These are phyloP conservation scores for Paragyromitra xinjiangensis DNA, from an alignment of 495 filamentous ascomycete genomes.

Conservation along the genomic window DNA sequence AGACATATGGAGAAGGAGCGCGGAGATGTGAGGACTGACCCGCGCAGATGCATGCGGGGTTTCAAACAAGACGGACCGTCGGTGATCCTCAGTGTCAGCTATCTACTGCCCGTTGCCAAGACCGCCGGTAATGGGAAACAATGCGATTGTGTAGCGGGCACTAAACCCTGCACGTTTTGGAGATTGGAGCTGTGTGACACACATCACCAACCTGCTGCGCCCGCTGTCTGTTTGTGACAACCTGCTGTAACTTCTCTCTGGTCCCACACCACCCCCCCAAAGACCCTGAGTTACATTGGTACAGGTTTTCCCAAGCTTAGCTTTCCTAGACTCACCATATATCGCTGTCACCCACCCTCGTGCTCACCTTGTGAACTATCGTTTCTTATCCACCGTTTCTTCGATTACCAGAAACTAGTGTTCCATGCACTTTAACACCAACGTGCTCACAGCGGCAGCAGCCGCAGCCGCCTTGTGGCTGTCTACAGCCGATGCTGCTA, in stretches of 20 bases:
- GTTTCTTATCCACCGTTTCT: slow-evolving; percentile 8
- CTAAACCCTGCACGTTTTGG: not conserved
- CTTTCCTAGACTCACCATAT: slow-evolving; percentile 31
- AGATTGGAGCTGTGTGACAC: slow-evolving; percentile 2
- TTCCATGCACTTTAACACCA: slow-evolving; percentile 49
- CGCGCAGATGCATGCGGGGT: slow-evolving; percentile 41
- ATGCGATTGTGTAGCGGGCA: slow-evolving; percentile 24
- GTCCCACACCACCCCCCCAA: slow-evolving; percentile 14
- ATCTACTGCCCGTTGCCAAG: slow-evolving; percentile 40
- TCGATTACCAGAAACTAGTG: slow-evolving; percentile 33
- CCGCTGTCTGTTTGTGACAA: not conserved
- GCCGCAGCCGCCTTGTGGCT: slow-evolving; percentile 37
- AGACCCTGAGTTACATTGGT: slow-evolving; percentile 7
- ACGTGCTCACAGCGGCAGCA: slow-evolving; percentile 30
- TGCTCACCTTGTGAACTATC: slow-evolving; percentile 21
- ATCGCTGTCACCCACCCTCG: slow-evolving; percentile 26
- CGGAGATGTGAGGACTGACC: slow-evolving; percentile 38
- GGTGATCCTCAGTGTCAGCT: not conserved
- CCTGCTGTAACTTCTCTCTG: slow-evolving; percentile 5
- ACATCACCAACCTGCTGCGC: slow-evolving; percentile 31
- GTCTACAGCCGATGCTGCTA: slow-evolving; percentile 40
- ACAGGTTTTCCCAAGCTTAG: not conserved
- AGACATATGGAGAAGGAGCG: not conserved
- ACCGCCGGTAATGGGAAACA: not conserved
- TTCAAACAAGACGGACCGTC: slow-evolving; percentile 26